These are phyloP conservation scores for Avena eriantha DNA, from an alignment of 176 grass and related monocot species.

Conservation along the genomic window DNA sequence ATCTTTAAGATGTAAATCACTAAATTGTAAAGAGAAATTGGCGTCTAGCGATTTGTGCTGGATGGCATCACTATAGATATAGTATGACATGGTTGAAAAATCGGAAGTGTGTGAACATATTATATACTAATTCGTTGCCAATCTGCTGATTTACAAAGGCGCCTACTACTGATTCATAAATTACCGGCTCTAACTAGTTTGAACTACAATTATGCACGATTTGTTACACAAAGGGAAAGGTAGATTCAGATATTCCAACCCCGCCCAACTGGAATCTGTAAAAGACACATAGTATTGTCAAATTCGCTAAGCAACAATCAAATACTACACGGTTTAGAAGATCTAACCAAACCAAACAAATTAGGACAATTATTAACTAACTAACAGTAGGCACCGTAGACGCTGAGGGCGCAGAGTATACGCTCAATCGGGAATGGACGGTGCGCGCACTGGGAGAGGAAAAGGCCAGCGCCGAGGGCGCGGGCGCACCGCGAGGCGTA, in stretches of 20 bases:
- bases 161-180: background rate
- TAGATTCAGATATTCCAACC: background rate
- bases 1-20: background rate
- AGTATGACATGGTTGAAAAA: background rate
- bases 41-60: background rate
- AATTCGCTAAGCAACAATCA: background rate
- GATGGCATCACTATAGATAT: background rate
- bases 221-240: background rate
- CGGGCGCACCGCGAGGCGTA: background rate
- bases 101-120: background rate
- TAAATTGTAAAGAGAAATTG: background rate
- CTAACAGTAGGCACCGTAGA: background rate
- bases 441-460: background rate
- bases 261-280: background rate
- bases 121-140: background rate
- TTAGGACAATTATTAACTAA: background rate
- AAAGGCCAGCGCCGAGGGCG: background rate
- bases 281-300: too few species aligned
- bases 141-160: background rate
- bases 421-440: background rate
- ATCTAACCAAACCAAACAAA: background rate
- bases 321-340: background rate
- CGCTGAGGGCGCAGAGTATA: background rate
- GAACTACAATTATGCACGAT: background rate
- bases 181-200: background rate